Conservation (phyloP, 768 basidiomycete species). For the Suillus spraguei region DNA sequence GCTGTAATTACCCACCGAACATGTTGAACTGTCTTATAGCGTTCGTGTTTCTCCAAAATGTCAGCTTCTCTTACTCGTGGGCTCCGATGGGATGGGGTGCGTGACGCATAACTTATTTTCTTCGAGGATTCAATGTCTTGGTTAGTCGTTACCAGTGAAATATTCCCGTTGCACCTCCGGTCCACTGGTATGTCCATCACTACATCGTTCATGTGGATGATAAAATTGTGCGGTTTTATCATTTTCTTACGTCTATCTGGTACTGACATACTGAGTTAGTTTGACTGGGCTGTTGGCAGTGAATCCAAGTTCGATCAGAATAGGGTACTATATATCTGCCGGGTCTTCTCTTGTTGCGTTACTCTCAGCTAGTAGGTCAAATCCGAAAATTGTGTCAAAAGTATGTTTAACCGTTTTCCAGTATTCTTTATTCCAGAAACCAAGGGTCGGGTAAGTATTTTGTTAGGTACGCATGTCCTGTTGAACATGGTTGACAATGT, state of each 20-base stretch:
- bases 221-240: slow-evolving; percentile 32
- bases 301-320: slow-evolving; percentile 21
- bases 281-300: slow-evolving; percentile 33
- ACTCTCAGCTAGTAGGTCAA: slow-evolving; percentile 30
- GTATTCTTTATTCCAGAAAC: slow-evolving; percentile 34
- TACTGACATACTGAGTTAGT: slow-evolving; percentile 17
- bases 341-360: slow-evolving; percentile 30
- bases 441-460: slow-evolving; percentile 32
- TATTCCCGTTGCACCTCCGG: slow-evolving; percentile 44
- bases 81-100: slow-evolving; percentile 33
- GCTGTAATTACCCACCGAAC: slow-evolving; percentile 18
- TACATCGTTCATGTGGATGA: slow-evolving; percentile 44
- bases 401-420: slow-evolving; percentile 7
- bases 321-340: slow-evolving; percentile 32
- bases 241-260: background rate
- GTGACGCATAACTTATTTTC: background rate
- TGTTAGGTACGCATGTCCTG: background rate
- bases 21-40: slow-evolving; percentile 27
- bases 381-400: background rate
- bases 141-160: slow-evolving; percentile 41
- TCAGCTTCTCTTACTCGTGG: slow-evolving; percentile 39
- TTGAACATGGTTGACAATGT: background rate
- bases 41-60: slow-evolving; percentile 42
- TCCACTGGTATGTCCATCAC: slow-evolving; percentile 45
- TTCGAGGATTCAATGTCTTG: slow-evolving; percentile 14